phyloP scores from a whole-genome alignment of 345 rosid species.

The Dipteronia sinensis region DNA sequence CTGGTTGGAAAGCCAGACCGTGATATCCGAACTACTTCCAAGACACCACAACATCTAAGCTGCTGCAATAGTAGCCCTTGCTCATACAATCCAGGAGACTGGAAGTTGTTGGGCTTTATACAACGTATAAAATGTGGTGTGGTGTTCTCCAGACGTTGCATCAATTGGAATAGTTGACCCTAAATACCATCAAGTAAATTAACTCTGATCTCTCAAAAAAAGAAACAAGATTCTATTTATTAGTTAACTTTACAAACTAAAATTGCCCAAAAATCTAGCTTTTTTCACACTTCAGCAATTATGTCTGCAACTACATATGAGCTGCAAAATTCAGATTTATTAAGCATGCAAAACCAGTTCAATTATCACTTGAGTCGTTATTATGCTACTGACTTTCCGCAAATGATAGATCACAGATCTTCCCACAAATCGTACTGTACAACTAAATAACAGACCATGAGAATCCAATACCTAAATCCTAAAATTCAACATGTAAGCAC shows the following conservation, averaged over 20 bases:
- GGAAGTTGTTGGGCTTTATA: constrained; percentile 91
- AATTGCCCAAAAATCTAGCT: not conserved
- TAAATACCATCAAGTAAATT: constrained; percentile 30
- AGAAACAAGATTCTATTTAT: not conserved
- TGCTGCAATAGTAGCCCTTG: constrained; percentile 95
- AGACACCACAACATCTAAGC: constrained; percentile 95
- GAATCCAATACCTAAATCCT: not conserved
- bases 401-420: not conserved
- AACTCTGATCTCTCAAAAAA: not conserved
- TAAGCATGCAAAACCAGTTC: not conserved
- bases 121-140: constrained; percentile 98
- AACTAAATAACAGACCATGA: not conserved
- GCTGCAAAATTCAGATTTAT: not conserved
- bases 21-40: constrained; percentile 97
- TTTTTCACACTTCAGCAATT: not conserved
- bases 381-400: not conserved
- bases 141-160: constrained; percentile 93
- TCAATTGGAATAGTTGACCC: constrained; percentile 95
- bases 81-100: constrained; percentile 84
- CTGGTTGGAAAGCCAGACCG: constrained; percentile 98
- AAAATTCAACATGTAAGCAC: constrained; percentile 2
- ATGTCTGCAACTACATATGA: not conserved
- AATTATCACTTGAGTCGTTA: not conserved
- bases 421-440: not conserved
- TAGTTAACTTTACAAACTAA: constrained; percentile 1